A percentile compares a stretch with the other conserved stretches of the same genome.
Evolutionary conservation across 177 flowering plant genomes (phyloP).

Genomic region (Vitis hybrid): DNA sequence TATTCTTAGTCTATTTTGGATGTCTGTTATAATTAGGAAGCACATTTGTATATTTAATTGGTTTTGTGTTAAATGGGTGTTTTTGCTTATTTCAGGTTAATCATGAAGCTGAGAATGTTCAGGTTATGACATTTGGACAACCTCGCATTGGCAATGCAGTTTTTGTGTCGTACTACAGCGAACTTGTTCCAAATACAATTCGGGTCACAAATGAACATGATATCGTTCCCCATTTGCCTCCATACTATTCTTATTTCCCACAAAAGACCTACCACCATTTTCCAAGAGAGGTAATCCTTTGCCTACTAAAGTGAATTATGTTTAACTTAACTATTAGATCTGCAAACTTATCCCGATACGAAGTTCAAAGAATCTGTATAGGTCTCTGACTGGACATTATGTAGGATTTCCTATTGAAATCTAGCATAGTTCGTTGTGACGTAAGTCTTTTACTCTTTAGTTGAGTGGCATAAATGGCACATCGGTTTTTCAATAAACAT

Average conservation of each 20-base stretch:
- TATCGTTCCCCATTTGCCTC: conserved; percentile 97
- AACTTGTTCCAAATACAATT: conserved; percentile 70
- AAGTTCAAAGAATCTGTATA: too few species aligned
- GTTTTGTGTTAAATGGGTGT: not conserved
- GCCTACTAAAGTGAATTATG: not conserved
- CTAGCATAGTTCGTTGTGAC: too few species aligned
- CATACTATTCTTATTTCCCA: conserved; percentile 70
- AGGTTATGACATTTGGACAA: conserved; percentile 94
- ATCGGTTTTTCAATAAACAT: too few species aligned
- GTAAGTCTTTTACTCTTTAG: too few species aligned
- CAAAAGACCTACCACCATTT: conserved; percentile 94
- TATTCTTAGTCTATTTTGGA: not conserved
- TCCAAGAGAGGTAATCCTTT: conserved; percentile 79
- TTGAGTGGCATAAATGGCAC: too few species aligned
- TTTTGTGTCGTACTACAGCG: conserved; percentile 75
- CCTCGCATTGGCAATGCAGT: conserved; percentile 96
- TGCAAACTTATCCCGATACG: too few species aligned
- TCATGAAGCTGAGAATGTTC: conserved; percentile 47
- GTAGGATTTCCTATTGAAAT: too few species aligned
- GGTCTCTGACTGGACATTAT: too few species aligned
- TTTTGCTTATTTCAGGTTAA: conserved; percentile 55
- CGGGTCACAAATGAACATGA: conserved; percentile 84
- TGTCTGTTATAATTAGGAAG: not conserved
- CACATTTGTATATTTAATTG: not conserved
- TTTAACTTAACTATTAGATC: not conserved